phyloP scores from a whole-genome alignment of 441 rosid genomes.

The Croton setiger region DNA sequence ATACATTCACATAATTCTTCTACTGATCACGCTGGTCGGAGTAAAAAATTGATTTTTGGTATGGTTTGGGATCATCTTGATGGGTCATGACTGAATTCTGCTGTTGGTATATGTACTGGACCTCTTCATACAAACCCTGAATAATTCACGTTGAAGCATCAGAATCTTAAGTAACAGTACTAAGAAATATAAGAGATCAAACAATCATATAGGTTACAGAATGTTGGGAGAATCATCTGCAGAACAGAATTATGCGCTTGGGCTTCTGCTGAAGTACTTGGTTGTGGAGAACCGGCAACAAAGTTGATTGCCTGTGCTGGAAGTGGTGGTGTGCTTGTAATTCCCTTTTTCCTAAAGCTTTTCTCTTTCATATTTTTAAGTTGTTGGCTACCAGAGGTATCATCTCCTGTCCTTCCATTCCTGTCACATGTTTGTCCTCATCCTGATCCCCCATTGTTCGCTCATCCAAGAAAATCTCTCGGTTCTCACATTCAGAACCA shows the following conservation, averaged over 20 bases:
- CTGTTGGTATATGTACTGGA: slow-evolving; percentile 7
- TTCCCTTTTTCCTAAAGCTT: neutral
- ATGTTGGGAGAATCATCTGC: slow-evolving; percentile 6
- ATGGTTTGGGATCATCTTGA: slow-evolving; percentile 14
- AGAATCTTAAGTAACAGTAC: neutral
- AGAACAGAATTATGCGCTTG: slow-evolving; percentile 4
- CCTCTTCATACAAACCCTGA: slow-evolving; percentile 8
- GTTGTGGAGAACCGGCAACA: slow-evolving; percentile 7
- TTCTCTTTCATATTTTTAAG: slow-evolving; percentile 5
- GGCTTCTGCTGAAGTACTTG: slow-evolving; percentile 8
- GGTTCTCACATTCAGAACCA: slow-evolving; percentile 13
- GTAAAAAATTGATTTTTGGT: slow-evolving; percentile 11
- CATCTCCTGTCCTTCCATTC: neutral
- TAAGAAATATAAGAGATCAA: neutral
- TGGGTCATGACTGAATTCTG: slow-evolving; percentile 14
- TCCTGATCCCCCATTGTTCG: neutral
- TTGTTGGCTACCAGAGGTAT: slow-evolving; percentile 2
- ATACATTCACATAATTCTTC: neutral
- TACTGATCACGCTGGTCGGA: slow-evolving; percentile 12
- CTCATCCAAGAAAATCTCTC: slow-evolving; percentile 12
- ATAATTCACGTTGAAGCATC: neutral
- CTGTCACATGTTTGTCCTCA: neutral
- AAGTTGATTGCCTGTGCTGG: neutral
- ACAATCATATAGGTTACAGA: neutral
- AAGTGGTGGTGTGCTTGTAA: neutral